Evolutionary conservation across 768 basidiomycete genomes (phyloP).

Genomic region (Phallus indusiatus): DNA sequence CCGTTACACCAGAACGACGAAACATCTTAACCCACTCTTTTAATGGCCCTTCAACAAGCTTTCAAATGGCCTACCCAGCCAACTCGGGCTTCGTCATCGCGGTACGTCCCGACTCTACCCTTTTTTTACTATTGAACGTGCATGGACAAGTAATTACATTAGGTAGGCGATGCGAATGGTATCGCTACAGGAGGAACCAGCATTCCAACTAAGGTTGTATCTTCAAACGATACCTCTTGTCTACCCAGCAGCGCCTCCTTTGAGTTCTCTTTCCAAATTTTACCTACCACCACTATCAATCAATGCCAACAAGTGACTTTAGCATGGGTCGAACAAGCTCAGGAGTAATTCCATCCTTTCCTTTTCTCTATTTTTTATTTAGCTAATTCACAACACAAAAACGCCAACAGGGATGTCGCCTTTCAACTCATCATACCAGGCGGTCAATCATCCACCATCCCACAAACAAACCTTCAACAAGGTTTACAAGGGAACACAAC

Average conservation of each 20-base stretch:
- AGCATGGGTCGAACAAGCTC: conserved; percentile 48
- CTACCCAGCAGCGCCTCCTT: conserved; percentile 45
- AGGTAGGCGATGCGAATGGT: conserved; percentile 51
- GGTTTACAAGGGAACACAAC: conserved; percentile 31
- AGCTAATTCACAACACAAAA: neutral
- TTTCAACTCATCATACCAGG: conserved; percentile 70
- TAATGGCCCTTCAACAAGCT: conserved; percentile 29
- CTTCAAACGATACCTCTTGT: conserved; percentile 47
- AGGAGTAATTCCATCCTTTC: conserved; percentile 41
- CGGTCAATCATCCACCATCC: conserved; percentile 63
- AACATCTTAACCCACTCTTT: conserved; percentile 50
- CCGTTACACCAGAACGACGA: conserved; percentile 57
- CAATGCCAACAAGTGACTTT: conserved; percentile 56
- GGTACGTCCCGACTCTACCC: neutral
- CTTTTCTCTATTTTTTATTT: neutral
- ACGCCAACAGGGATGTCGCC: conserved; percentile 35
- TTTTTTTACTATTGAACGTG: too few relatives aligned
- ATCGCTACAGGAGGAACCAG: conserved; percentile 75
- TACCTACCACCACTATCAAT: conserved; percentile 52
- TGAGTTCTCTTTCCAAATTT: conserved; percentile 49
- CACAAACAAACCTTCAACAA: conserved; percentile 34
- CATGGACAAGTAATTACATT: too few relatives aligned
- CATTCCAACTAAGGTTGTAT: conserved; percentile 45
- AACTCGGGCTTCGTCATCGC: conserved; percentile 56
- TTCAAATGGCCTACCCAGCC: conserved; percentile 54